phyloP scores from a whole-genome alignment of 1,284 basidiomycete genomes.

The Papiliotrema nemorosa region DNA sequence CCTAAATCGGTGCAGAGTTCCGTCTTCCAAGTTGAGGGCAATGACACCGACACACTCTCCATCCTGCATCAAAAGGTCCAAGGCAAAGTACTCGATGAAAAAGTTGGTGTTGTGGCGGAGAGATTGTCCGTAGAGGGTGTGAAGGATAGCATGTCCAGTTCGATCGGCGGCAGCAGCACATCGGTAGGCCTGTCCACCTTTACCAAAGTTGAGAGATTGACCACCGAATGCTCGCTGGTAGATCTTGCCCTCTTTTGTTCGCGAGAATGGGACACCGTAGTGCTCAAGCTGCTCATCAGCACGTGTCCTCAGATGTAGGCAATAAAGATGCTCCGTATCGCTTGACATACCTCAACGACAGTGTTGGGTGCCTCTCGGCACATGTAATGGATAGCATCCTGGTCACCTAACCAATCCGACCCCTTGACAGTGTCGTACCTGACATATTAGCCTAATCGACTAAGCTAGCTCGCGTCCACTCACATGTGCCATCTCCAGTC shows the following conservation, averaged over 20 bases:
- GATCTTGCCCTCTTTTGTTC: slow-evolving; percentile 98
- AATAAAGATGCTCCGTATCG: neutral
- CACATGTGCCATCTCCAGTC: slow-evolving; percentile 99
- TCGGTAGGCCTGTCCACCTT: slow-evolving; percentile 98
- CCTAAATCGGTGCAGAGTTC: slow-evolving; percentile 97
- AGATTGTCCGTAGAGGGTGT: slow-evolving; percentile 98
- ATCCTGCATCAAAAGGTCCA: slow-evolving; percentile 97
- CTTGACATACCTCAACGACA: slow-evolving; percentile 72
- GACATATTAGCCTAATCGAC: slow-evolving; percentile 1
- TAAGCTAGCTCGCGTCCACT: slow-evolving; percentile 38
- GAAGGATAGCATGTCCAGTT: slow-evolving; percentile 96
- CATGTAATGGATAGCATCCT: slow-evolving; percentile 99
- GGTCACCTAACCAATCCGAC: slow-evolving; percentile 99
- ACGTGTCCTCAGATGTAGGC: no score
- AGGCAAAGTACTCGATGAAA: slow-evolving; percentile 99
- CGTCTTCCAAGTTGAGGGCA: slow-evolving; percentile 99
- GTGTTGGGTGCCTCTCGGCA: slow-evolving; percentile 91
- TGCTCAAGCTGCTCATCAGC: slow-evolving; percentile 75
- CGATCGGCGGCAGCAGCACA: slow-evolving; percentile 98
- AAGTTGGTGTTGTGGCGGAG: slow-evolving; percentile 99
- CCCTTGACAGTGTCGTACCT: slow-evolving; percentile 92
- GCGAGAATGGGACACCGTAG: slow-evolving; percentile 97
- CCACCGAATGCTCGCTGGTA: slow-evolving; percentile 99
- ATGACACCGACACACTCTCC: slow-evolving; percentile 99
- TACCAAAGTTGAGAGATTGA: slow-evolving; percentile 94